These are phyloP conservation scores for Piromyces finnis DNA, from an alignment of 192 early-diverging fungal genomes.

Conservation along the genomic window DNA sequence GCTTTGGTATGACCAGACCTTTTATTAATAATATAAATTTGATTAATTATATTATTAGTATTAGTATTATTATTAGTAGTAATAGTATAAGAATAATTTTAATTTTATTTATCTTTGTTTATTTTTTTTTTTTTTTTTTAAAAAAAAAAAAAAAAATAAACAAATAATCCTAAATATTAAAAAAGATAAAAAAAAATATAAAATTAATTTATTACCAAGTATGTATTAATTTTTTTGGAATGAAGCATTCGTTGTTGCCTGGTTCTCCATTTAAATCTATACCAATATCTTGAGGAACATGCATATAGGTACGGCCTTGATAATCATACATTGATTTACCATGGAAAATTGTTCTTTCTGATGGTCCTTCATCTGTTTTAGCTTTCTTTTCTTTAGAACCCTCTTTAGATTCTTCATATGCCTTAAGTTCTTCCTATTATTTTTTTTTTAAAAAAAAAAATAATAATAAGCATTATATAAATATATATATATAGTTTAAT, in stretches of 20 bases:
- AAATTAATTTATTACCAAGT: constrained; percentile 36
- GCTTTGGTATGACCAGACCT: constrained; percentile 71
- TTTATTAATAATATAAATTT: background rate
- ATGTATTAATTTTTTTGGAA: constrained; percentile 71
- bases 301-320: constrained; percentile 90
- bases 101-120: too few relatives aligned
- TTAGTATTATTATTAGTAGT: too few relatives aligned
- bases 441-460: too few relatives aligned
- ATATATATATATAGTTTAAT: too few relatives aligned
- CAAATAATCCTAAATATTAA: background rate
- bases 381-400: constrained; percentile 10
- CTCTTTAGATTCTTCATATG: constrained; percentile 16
- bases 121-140: background rate
- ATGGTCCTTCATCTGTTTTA: constrained; percentile 7
- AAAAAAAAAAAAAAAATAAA: too few relatives aligned
- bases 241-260: constrained; percentile 58
- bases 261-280: constrained; percentile 53
- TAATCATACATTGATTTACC: constrained; percentile 76
- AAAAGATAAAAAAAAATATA: background rate
- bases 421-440: constrained; percentile 14
- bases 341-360: constrained; percentile 72
- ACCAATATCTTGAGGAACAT: constrained; percentile 72
- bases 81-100: too few relatives aligned
- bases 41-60: too few relatives aligned
- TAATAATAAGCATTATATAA: too few relatives aligned